phyloP scores from a whole-genome alignment of 164 flowering plant species.

The Platanus orientalis region DNA sequence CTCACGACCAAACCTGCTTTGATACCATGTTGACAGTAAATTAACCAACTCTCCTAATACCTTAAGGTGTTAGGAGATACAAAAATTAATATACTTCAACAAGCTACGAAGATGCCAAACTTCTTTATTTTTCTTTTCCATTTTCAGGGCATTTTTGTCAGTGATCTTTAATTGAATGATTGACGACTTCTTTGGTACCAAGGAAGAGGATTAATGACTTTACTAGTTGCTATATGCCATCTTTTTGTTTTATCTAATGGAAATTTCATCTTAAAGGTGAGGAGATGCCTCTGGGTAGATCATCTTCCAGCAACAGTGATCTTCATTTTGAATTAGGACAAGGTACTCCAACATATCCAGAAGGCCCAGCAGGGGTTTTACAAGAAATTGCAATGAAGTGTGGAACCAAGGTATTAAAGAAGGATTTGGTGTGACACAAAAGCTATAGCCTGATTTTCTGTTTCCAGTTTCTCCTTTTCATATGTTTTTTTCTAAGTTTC shows the following conservation, averaged over 20 bases:
- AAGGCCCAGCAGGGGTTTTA: conserved; percentile 53
- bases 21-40: no score
- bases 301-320: conserved; percentile 51
- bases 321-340: conserved; percentile 49
- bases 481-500: conserved; percentile 8
- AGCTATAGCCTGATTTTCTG: not conserved
- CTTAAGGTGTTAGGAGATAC: no score
- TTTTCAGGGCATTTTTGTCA: no score
- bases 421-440: not conserved
- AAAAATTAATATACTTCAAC: no score
- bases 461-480: not conserved
- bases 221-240: not conserved
- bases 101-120: no score
- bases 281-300: conserved; percentile 42
- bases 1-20: no score
- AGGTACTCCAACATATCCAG: conserved; percentile 32
- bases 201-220: no score
- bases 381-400: conserved; percentile 83
- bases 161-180: not conserved
- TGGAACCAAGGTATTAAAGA: conserved; percentile 68
- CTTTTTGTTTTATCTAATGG: not conserved
- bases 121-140: no score
- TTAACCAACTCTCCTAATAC: no score
- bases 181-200: not conserved
- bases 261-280: conserved; percentile 42